phyloP scores from a whole-genome alignment of 306 rosid species.

The Malus fusca region DNA sequence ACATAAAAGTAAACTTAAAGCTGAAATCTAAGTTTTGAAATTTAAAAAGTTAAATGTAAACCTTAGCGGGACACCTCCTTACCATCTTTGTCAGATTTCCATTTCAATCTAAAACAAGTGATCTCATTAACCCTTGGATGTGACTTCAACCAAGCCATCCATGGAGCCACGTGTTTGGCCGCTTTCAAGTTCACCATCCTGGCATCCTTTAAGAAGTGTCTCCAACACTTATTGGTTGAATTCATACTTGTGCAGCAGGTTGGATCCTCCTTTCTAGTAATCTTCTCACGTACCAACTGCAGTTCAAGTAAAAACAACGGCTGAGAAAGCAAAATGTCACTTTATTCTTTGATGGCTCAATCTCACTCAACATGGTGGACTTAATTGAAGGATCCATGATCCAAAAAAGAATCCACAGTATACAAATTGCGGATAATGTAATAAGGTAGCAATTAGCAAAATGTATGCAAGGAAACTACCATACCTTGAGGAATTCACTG shows the following conservation, averaged over 20 bases:
- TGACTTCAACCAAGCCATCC: not conserved
- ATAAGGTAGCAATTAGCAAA: not conserved
- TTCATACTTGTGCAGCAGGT: slow-evolving; percentile 36
- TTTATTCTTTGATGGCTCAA: not conserved
- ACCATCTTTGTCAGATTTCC: not conserved
- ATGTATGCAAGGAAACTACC: not conserved
- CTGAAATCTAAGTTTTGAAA: not conserved
- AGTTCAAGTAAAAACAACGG: not conserved
- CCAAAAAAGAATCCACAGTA: not conserved
- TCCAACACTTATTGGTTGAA: slow-evolving; percentile 45
- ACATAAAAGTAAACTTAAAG: not conserved
- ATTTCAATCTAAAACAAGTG: not conserved
- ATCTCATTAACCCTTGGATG: not conserved
- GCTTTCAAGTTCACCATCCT: slow-evolving; percentile 24
- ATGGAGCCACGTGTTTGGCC: not conserved
- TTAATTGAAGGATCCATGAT: not conserved
- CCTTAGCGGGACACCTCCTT: not conserved
- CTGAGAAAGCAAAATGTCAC: not conserved
- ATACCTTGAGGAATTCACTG: slow-evolving; percentile 12
- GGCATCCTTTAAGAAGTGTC: slow-evolving; percentile 40
- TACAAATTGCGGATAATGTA: not conserved
- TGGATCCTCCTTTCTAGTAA: slow-evolving; percentile 19
- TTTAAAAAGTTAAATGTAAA: not conserved
- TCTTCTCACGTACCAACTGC: slow-evolving; percentile 3
- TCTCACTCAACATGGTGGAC: not conserved